Evolutionary conservation across 192 early-diverging fungal genomes (phyloP).

Genomic region (Dispira simplex): DNA sequence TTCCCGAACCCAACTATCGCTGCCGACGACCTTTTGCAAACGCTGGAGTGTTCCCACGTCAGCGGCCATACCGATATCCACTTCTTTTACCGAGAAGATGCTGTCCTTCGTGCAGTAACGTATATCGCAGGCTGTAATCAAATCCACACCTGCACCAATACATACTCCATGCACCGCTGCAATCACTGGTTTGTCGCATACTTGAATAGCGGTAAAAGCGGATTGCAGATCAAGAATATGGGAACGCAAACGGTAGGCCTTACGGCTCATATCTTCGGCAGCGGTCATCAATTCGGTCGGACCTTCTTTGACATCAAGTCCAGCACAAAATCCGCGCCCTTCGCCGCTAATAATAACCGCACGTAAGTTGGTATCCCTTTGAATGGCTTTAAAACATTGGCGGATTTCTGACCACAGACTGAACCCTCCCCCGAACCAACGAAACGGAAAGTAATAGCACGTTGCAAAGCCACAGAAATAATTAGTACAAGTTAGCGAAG

Average conservation of each 20-base stretch:
- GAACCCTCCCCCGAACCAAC: not conserved
- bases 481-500: not conserved
- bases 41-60: slow-evolving; percentile 91
- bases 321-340: slow-evolving; percentile 74
- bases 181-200: slow-evolving; percentile 78
- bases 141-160: slow-evolving; percentile 75
- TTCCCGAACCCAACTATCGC: slow-evolving; percentile 82
- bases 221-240: slow-evolving; percentile 37
- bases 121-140: slow-evolving; percentile 87
- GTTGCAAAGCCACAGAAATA: not conserved
- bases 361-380: slow-evolving; percentile 48
- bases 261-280: slow-evolving; percentile 14
- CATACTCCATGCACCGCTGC: slow-evolving; percentile 72
- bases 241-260: slow-evolving; percentile 28
- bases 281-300: not conserved
- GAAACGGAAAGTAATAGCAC: not conserved
- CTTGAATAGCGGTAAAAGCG: slow-evolving; percentile 62
- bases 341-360: slow-evolving; percentile 62
- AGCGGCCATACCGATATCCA: slow-evolving; percentile 87
- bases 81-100: slow-evolving; percentile 78
- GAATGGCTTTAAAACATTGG: slow-evolving; percentile 37
- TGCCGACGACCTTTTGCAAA: slow-evolving; percentile 86
- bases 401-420: slow-evolving; percentile 50
- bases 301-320: slow-evolving; percentile 60
- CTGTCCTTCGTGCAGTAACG: slow-evolving; percentile 63